Evolutionary conservation across 2,329 filamentous ascomycete genomes (phyloP).

Genomic region (Paraphaeosphaeria minitans): DNA sequence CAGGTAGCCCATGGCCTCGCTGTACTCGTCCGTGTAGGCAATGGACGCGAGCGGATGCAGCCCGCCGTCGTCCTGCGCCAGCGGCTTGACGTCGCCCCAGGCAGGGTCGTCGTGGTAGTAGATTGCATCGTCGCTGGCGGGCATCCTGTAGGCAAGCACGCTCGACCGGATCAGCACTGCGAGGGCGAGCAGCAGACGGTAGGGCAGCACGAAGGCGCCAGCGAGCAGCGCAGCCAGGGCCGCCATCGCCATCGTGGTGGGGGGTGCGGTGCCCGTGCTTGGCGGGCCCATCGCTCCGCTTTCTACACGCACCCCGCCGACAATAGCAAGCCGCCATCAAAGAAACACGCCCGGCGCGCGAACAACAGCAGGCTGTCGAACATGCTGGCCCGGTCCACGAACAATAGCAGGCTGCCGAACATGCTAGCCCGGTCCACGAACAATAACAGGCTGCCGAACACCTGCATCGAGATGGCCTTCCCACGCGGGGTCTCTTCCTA

Average conservation of each 20-base stretch:
- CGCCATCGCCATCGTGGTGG: background rate
- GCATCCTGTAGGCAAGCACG: slow-evolving; percentile 2
- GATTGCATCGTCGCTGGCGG: slow-evolving; percentile 6
- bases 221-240: background rate
- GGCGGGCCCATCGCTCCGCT: background rate
- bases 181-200: slow-evolving; percentile 6
- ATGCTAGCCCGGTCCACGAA: too few relatives aligned
- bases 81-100: slow-evolving; percentile 84
- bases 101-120: slow-evolving; percentile 69
- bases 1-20: slow-evolving; percentile 90
- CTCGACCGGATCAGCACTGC: slow-evolving; percentile 1
- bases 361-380: too few relatives aligned
- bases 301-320: background rate
- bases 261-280: background rate
- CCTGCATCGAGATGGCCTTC: slow-evolving; percentile 26
- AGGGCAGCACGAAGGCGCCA: slow-evolving; percentile 3
- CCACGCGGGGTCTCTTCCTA: too few relatives aligned
- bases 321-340: background rate
- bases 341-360: background rate
- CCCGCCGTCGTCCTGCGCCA: slow-evolving; percentile 81
- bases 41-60: slow-evolving; percentile 83
- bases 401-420: too few relatives aligned
- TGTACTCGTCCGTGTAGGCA: slow-evolving; percentile 86
- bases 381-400: too few relatives aligned
- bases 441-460: too few relatives aligned